Evolutionary conservation across 2,329 filamentous ascomycete species (phyloP).

Genomic region (Apiospora sp.): DNA sequence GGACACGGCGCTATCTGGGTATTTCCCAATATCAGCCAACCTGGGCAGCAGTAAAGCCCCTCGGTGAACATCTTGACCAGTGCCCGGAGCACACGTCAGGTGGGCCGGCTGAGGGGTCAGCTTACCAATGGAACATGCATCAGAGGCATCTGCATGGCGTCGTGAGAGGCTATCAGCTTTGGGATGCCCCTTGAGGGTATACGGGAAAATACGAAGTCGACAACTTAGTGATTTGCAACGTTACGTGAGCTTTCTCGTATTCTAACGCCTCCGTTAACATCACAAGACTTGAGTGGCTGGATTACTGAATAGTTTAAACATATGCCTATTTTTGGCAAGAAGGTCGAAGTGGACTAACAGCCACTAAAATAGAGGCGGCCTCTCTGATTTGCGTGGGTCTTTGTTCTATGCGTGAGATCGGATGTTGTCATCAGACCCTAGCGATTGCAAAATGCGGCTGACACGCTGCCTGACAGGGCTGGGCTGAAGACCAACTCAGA

Average conservation of each 20-base stretch:
- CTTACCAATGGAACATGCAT: background rate
- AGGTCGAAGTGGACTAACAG: background rate
- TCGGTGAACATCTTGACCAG: background rate
- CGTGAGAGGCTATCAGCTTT: background rate
- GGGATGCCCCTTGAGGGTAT: background rate
- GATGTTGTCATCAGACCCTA: slow-evolving; percentile 8
- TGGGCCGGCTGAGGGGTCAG: background rate
- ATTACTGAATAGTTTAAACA: background rate
- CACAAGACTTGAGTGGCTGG: background rate
- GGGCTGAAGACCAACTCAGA: background rate
- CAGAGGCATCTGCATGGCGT: background rate
- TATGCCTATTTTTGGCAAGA: slow-evolving; percentile 7
- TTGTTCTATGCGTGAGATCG: background rate
- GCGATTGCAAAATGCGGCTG: background rate
- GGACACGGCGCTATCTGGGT: background rate
- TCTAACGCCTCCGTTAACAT: background rate
- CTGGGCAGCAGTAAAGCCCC: background rate
- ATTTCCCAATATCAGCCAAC: background rate
- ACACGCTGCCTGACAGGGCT: background rate
- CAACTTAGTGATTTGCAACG: background rate
- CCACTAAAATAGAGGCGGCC: background rate
- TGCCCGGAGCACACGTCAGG: background rate
- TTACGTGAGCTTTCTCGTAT: background rate
- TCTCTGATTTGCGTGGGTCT: background rate
- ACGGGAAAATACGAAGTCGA: background rate